Base-by-base conservation (phyloP, 225 moss, liverwort and hornwort species). In the Sphagnum tenellum region DNA sequence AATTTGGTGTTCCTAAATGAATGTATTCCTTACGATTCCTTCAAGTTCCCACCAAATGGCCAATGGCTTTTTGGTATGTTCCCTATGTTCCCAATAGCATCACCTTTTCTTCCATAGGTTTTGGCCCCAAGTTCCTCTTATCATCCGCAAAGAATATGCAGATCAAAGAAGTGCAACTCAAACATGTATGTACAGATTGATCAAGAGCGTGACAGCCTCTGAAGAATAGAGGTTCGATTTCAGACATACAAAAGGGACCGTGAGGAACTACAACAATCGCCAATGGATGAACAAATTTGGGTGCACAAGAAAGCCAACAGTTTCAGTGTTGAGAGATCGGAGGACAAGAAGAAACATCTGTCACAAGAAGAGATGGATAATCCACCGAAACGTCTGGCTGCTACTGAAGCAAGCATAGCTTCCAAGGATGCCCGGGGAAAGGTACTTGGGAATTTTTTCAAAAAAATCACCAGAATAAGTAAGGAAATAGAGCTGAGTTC, bases 21-120 rank as follows among this genome's bases (percentile, higher is more conserved):
- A 29, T 29, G 56, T 87, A 69, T 14, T 88, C 4, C 69, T 46
- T 47, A 87, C 76, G 2, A 83, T 94, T 6, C 73, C 91, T 29
- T 90, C 94, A 4, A 89, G 87, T 0, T 94, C 89, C 53, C 91
- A 87, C 59, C 87, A 77, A 74, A 78, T 85, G 7, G 89, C 94
- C 44, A 87, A 81, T 29, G 29, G 29, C 29, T 29, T 29, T 29
- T 29, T 29, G 29, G 29, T 29, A 29, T 29, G 29, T 29, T 29
- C 29, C 29, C 29, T 29, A 29, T 29, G 29, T 29, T 29, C 29
- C 29, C 29, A 29, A 29, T 29, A 29, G 29, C 29, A 29, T 29
- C 29, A 29, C 29, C 29, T 1, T 29, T 29, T 29, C 29, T 29
- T 0, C 1, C 1, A 29, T 29, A 29, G 29, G 29, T 29, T 29